Percentiles rank a stretch among this genome's conserved stretches.
phyloP scores from a whole-genome alignment of 257 asterid species.

The Cynanchum wilfordii region DNA sequence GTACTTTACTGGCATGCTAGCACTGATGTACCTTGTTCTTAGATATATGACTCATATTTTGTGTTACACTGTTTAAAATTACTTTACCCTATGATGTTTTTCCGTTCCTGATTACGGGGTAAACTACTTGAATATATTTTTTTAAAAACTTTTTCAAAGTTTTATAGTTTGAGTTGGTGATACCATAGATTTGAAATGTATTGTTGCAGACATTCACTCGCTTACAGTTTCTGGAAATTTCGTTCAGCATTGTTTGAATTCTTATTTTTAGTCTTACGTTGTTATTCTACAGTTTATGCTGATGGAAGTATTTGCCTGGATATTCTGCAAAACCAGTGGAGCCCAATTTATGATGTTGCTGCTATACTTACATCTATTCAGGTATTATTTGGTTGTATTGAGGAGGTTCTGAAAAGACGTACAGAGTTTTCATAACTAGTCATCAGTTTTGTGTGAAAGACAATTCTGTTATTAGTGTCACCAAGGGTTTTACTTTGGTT shows the following conservation, averaged over 20 bases:
- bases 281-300: constrained; percentile 61
- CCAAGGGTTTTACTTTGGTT: neutral
- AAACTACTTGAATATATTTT: neutral
- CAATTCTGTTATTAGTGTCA: neutral
- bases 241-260: neutral
- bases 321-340: constrained; percentile 92
- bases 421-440: neutral
- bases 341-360: constrained; percentile 91
- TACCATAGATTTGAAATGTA: neutral
- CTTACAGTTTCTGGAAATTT: neutral
- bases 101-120: neutral
- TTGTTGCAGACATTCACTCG: neutral
- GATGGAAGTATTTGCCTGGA: constrained; percentile 96
- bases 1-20: neutral
- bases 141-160: neutral
- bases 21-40: neutral
- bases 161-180: neutral
- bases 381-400: constrained; percentile 34
- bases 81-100: neutral
- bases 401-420: neutral
- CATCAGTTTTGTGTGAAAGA: neutral
- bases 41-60: neutral
- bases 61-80: neutral
- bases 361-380: constrained; percentile 93
- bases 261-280: constrained; percentile 3